Base-by-base conservation (phyloP, 192 early-diverging fungal genomes). In the Rhizoclosmatium sp. region DNA sequence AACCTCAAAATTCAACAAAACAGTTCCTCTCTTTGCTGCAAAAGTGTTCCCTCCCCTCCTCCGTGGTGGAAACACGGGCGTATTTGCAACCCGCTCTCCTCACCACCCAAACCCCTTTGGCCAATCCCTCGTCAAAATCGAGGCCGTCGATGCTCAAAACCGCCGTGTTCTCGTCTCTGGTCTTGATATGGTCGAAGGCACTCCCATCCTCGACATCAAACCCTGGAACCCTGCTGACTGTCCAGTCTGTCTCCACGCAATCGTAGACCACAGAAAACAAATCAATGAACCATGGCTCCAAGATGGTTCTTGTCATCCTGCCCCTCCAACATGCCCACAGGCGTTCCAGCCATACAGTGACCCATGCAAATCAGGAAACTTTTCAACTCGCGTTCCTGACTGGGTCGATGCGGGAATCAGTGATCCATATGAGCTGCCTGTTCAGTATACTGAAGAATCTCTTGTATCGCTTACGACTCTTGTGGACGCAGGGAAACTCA, bases 171-270 rank as follows among this genome's bases (percentile, higher is more conserved):
- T 44, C 19, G 71, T 84, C 3, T 66, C 70, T 47, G 83, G 83
- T 10, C 59, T 78, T 14, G 83, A 84, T 66, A 75, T 84, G 66
- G 61, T 77, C 2, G 65, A 84, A 23, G 77, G 78, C 21, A 78
- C 83, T 2, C 83, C 83, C 10, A 79, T 84, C 59, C 56, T 84
- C 2, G 83, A 84, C 42, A 59, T 84, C 31, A 84, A 84, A 59
- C 83, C 83, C 5, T 84, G 83, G 83, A 80, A 80, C 31, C 83
- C 83, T 16, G 75, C 76, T 40, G 83, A 84, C 65, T 84, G 83
- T 45, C 78, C 78, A 9, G 59, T 65, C 40, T 80, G 78, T 66
- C 45, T 80, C 46, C 78, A 80, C 47, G 56, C 59, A 4, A 76
- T 81, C 19, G 74, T 76, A n/a, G 40, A 68, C 59, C 73, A 81